Base-by-base conservation (phyloP, 805 yeast genomes). In the Komagataella populi region DNA sequence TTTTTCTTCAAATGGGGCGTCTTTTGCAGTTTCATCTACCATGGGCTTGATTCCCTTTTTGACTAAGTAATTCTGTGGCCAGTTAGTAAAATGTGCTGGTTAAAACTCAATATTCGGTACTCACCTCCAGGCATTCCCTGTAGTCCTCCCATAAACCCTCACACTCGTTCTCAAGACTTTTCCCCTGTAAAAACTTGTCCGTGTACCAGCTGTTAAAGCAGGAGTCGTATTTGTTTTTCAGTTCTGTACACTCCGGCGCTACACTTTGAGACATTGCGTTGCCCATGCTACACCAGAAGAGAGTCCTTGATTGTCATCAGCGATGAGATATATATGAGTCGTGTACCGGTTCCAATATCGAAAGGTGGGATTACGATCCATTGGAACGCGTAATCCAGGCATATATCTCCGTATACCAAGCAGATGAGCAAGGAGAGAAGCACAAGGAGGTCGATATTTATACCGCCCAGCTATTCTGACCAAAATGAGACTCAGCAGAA, bases 191-290 rank as follows among this genome's bases (percentile, higher is more conserved):
- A 57, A 85, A 85, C 65, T 84, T 85, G 59, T 93, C 97, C 4
- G 93, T 82, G 64, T 93, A 93, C 99, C 99, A 90, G 57, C 77
- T 77, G 67, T 89, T 90, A 70, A 93, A 93, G 66, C 99, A 93
- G 60, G 82, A 84, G 63, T 93, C 98, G 62, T 93, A 93, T 60
- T 81, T 78, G 59, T 80, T 80, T 67, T 93, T 93, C 53, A 84
- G 77, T 43, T 80, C 85, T 20, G 95, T 87, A 68, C 99, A 93
- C 69, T 93, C 98, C 23, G 97, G 96, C 44, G 99, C 98, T 73
- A 93, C 86, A 54, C 96, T 88, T 6, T 95, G 74, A 16, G 90
- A 83, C 85, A 85, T 78, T 50, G 72, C 64, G 66, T 81, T 81
- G 49, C 89, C 89, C 88, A 83, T 83, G 39, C 6, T 52, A 39